A percentile compares a stretch with the other conserved stretches of the same genome.
Evolutionary conservation across 371 early-diverging fungal genomes (phyloP).

Genomic region (Syncephalastrum racemosum): DNA sequence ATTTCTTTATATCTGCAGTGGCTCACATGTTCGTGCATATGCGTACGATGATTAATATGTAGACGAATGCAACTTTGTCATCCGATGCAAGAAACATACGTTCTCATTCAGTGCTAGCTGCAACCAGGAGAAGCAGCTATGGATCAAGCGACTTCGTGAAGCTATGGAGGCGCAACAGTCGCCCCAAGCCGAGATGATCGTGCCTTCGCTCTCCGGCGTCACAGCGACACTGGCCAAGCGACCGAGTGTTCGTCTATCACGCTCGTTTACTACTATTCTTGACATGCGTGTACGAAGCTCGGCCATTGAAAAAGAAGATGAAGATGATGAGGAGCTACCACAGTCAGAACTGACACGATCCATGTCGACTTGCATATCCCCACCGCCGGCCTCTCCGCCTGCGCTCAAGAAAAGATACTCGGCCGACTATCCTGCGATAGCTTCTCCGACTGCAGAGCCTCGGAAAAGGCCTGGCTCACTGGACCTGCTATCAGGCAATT

Average conservation of each 20-base stretch:
- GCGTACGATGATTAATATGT: conserved; percentile 14
- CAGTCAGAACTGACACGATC: conserved; percentile 13
- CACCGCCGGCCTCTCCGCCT: conserved; percentile 5
- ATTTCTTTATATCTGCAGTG: not conserved
- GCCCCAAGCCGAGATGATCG: conserved; percentile 23
- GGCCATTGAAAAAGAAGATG: not conserved
- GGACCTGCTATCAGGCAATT: conserved; percentile 24
- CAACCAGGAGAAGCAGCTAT: conserved; percentile 43
- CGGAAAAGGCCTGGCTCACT: conserved; percentile 34
- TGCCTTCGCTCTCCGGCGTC: conserved; percentile 32
- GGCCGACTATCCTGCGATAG: conserved; percentile 27
- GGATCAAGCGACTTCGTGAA: conserved; percentile 33
- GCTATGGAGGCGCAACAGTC: conserved; percentile 29
- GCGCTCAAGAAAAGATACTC: conserved; percentile 32
- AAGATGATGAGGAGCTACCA: not conserved
- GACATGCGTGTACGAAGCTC: conserved; percentile 13
- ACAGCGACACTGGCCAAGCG: conserved; percentile 16
- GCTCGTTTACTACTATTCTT: conserved; percentile 33
- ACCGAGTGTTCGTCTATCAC: conserved; percentile 16
- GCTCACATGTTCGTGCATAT: conserved; percentile 1
- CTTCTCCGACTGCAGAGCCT: conserved; percentile 6
- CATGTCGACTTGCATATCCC: conserved; percentile 10
- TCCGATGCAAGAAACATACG: conserved; percentile 42
- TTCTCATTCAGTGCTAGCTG: conserved; percentile 49
- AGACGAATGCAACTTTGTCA: conserved; percentile 34